phyloP scores from a whole-genome alignment of 148 eudicot genomes.

The Arbutus unedo region DNA sequence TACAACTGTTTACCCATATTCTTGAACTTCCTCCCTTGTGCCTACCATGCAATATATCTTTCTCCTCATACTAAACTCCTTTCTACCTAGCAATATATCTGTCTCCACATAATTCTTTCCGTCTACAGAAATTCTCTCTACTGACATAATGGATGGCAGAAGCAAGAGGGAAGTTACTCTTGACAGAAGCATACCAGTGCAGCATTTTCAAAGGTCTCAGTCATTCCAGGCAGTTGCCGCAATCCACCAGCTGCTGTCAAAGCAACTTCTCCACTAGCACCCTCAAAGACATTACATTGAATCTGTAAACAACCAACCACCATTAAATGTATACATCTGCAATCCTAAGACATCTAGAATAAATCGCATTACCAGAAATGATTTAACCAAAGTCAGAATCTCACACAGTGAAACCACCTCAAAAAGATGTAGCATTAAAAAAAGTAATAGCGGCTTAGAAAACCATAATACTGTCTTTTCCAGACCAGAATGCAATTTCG shows the following conservation, averaged over 20 bases:
- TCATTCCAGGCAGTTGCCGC: slow-evolving; percentile 67
- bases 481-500: not conserved
- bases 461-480: not conserved
- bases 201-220: slow-evolving; percentile 62
- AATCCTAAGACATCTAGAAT: not conserved
- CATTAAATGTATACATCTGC: not conserved
- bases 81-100: not conserved
- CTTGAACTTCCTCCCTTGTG: not conserved
- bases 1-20: not conserved
- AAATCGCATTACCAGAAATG: not conserved
- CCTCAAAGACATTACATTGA: slow-evolving; percentile 87
- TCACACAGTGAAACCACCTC: not conserved
- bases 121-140: not conserved
- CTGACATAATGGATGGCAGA: not conserved
- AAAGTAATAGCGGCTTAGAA: not conserved
- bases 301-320: slow-evolving; percentile 37
- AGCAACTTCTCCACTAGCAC: slow-evolving; percentile 82
- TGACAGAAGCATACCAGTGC: slow-evolving; percentile 59
- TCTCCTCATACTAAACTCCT: not conserved
- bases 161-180: not conserved
- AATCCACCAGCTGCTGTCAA: slow-evolving; percentile 84
- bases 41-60: not conserved
- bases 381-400: not conserved
- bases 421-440: not conserved
- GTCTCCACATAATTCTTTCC: not conserved